Evolutionary conservation across 2,329 filamentous ascomycete species (phyloP), one percentile per base, ranked within the genome.

Genomic region (Raffaelea ambrosiae): DNA sequence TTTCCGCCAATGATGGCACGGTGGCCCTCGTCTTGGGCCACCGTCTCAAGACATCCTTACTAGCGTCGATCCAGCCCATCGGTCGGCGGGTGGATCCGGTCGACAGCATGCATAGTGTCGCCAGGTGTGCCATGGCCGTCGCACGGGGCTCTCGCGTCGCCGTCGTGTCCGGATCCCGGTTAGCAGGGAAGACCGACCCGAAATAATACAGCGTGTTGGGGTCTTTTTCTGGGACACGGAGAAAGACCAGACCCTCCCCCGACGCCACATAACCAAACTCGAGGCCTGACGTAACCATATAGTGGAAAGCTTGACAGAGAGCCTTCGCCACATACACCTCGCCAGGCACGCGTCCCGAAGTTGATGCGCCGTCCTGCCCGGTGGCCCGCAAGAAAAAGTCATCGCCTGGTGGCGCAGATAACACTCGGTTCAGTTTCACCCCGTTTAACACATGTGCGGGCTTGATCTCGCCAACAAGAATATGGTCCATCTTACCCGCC

Each of bases 401-500:
- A 4, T 52, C 51, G 13, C 13, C n/a, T 11, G 48, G 50, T 14
- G 47, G 47, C 4, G 35, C 26, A 10, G 41, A 47, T 16, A 52
- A 7, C 1, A 52, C 47, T 3, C 11, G 2, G 13, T 23, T 4
- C n/a, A 52, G 22, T 23, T 43, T 48, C 5, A 16, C 13, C 1
- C 10, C 33, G 4, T 19, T 19, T 7, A 53, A 23, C 5, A n/a
- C 26, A 26, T 48, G 46, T 16, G 48, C 46, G 1, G 48, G 18
- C 26, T 51, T 53, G 44, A 36, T 29, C 18, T 52, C 48, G n/a
- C 48, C 51, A 3, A 52, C 51, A 3, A 50, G 26, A 2, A 50
- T 3, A 8, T 38, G 40, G 9, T 3, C 5, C 9, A 3, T 2
- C 10, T 14, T 40, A n/a, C n/a, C n/a, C n/a, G n/a, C n/a, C n/a